Base-by-base conservation (phyloP, 1,139 yeast species). In the Hyphopichia wangnamkhiaoensis region DNA sequence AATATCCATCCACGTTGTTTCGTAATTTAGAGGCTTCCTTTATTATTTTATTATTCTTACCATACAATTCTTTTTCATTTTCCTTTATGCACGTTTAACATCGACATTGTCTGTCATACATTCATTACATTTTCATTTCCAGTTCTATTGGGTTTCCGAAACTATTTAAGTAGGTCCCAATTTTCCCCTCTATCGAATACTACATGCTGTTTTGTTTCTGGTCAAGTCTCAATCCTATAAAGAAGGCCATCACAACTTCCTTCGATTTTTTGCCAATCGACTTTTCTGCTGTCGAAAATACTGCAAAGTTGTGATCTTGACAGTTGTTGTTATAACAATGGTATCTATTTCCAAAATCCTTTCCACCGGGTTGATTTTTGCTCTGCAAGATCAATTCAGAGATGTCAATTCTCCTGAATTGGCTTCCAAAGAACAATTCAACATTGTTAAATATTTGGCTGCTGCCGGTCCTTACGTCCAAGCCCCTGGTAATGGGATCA, bases 391-490 rank as follows among this genome's bases (percentile, higher is more conserved):
- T 25, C 58, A 56, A 34, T 59, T 52, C 49, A 49, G 57, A 40
- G 50, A 54, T 32, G 61, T 61, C 3, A 62, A 65, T 12, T 43
- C 54, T 15, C 65, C 66, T 1, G 57, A 58, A 20, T 56, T 57
- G 35, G 63, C 65, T 9, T 57, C 67, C 2, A 46, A 53, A 17
- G 59, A 58, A 27, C 66, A 61, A 40, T 62, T 55, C 40, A 67
- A 66, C 43, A 48, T 65, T 17, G 58, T 63, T 38, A 56, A 55
- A 37, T 62, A 58, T 42, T 51, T 67, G 39, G 66, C 60, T 18
- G 72, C 69, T 4, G 53, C 68, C 16, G 72, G 67, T 1, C 72
- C 73, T 4, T 67, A 65, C 40, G 50, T 63, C n/a, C 71, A 67
- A 38, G 53, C 55, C 25, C 50, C 54, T 2, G 72, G 72, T 0